Evolutionary conservation across 768 basidiomycete genomes (phyloP), one percentile per base, ranked within the genome.

Genomic region (Termitomyces sp.): DNA sequence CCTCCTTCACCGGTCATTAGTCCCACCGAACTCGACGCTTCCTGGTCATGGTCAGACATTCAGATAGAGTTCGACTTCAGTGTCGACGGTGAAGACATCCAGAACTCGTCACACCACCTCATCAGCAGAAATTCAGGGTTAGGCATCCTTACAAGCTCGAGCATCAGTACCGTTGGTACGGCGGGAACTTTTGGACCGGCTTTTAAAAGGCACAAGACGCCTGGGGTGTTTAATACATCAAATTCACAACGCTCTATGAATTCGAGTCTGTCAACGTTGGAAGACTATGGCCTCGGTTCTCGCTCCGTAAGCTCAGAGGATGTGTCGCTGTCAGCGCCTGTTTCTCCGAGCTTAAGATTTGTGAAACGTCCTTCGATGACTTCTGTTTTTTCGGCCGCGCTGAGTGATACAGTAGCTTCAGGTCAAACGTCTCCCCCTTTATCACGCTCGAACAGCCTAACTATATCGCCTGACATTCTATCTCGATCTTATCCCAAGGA

Each of bases 1-100:
- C 79, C 75, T 25, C 76, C 78, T 12, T 82, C 80, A 12, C 80
- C 81, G 11, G 67, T 77, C 45, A 60, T 80, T 53, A 73, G 61
- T 22, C 67, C 78, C n/a, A 67, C 68, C 42, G 64, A 68, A 23
- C 56, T 78, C 44, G 55, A 66, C 25, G 64, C 68, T 53, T 66
- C 71, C 5, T 68, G 65, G 58, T 76, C 76, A 27, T 79, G 77
- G 32, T 78, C 74, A 31, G 73, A 78, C 47, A 82, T 84, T 52
- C 82, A 80, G n/a, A 71, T 84, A 54, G 63, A 78, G 16, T 68
- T 81, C 50, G 75, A 78, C 49, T 57, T 65, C 40, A 42, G 41
- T 35, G 13, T 50, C 29, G 54, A 56, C 13, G 29, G 12, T 44
- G 55, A 60, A 29, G 58, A 42, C 12, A 15, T 18, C 11, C 35